These are phyloP conservation scores for Viridothelium virens DNA, from an alignment of 495 filamentous ascomycete genomes.

Conservation along the genomic window DNA sequence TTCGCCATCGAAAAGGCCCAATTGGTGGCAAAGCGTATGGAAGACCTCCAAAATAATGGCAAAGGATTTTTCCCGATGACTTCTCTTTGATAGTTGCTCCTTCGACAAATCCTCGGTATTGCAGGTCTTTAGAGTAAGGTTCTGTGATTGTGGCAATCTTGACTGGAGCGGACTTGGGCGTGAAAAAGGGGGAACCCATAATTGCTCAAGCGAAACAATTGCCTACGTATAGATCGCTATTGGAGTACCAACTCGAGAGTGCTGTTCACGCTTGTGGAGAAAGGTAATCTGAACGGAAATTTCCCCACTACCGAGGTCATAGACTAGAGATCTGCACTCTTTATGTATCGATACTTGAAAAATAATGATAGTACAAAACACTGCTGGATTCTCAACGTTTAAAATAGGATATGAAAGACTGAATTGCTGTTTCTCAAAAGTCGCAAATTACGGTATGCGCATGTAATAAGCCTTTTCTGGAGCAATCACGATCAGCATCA, in stretches of 20 bases:
- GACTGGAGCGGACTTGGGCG: neutral
- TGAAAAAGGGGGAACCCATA: neutral
- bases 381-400: too few relatives aligned
- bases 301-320: neutral
- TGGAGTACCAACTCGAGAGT: too few relatives aligned
- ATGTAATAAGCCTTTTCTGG: too few relatives aligned
- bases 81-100: slow-evolving; percentile 24
- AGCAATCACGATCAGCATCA: too few relatives aligned
- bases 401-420: too few relatives aligned
- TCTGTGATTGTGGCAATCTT: slow-evolving; percentile 10
- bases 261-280: too few relatives aligned
- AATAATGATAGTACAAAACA: too few relatives aligned
- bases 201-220: neutral
- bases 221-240: too few relatives aligned
- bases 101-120: slow-evolving; percentile 26
- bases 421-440: too few relatives aligned
- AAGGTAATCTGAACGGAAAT: neutral
- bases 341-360: too few relatives aligned
- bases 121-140: slow-evolving; percentile 24
- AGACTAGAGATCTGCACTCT: too few relatives aligned
- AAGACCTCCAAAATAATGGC: slow-evolving; percentile 39
- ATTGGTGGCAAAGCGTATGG: slow-evolving; percentile 43
- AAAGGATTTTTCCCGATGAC: slow-evolving; percentile 20
- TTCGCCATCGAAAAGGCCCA: slow-evolving; percentile 38
- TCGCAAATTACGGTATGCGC: too few relatives aligned